Base-by-base conservation (phyloP, 768 basidiomycete species). In the Pleurotus citrinopileatus region DNA sequence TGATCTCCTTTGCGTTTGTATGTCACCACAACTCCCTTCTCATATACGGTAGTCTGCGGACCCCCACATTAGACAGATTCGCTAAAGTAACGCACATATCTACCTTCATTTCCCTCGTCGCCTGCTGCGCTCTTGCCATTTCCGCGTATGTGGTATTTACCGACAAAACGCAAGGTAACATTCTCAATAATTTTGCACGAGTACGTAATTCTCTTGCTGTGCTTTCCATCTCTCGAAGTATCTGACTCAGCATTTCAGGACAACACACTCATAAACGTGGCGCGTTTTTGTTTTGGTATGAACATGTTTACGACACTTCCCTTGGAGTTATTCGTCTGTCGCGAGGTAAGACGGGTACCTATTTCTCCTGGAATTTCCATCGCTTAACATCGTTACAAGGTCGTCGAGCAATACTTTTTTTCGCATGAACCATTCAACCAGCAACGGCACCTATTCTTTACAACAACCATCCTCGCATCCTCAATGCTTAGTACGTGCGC, bases 301-400 rank as follows among this genome's bases (percentile, higher is more conserved):
- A 97, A 96, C 69, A 99, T 98, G 97, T 97, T 98, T 63, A 95
- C 95, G 1, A 99, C 97, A 0, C 82, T 98, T 19, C 97, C 97
- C 0, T 76, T 99, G 36, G 97, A 99, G 62, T 75, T 94, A 12
- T 99, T 98, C 66, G 97, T 99, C 22, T 99, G 97, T 65, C 82
- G 97, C 73, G 97, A 99, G 77, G 94, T 91, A 52, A 6, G 65
- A 58, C 42, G 50, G 32, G 34, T 45, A n/a, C 26, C 4, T 22
- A 52, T 26, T 46, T 28, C 42, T 52, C 45, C 10, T 23, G 26
- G 22, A 52, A 13, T 29, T 22, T 29, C 37, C n/a, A n/a, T 40
- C 25, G 22, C 13, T 29, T 43, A 48, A 13, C 27, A n/a, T 2
- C 34, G 15, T 55, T 25, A 22, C 15, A 62, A 94, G 91, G 94